phyloP scores from a whole-genome alignment of 768 basidiomycete genomes.

The Termitomyces heimii region DNA sequence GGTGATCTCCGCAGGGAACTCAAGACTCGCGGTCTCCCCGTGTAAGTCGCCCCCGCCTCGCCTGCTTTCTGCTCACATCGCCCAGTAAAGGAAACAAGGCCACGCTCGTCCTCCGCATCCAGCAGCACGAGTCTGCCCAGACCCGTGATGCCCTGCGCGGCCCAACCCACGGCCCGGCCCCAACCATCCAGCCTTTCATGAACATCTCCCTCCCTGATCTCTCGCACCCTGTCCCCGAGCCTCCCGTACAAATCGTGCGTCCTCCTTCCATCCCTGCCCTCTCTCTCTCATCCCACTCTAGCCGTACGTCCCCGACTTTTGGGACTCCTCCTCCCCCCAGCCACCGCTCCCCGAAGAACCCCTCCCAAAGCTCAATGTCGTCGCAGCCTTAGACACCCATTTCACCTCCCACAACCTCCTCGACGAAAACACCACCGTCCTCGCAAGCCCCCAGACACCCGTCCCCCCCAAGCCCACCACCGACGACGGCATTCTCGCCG shows the following conservation, averaged over 20 bases:
- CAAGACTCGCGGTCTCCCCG: conserved; percentile 47
- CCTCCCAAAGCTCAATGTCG: conserved; percentile 38
- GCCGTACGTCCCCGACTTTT: conserved; percentile 44
- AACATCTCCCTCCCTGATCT: conserved; percentile 55
- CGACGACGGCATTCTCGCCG: conserved; percentile 34
- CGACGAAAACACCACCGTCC: conserved; percentile 15
- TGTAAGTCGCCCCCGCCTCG: conserved; percentile 28
- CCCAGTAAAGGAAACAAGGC: conserved; percentile 51
- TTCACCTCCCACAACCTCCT: conserved; percentile 30
- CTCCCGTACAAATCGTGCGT: conserved; percentile 57
- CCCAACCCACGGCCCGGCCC: conserved; percentile 27
- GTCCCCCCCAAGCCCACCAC: conserved; percentile 5
- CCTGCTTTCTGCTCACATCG: background rate
- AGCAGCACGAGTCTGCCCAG: conserved; percentile 38
- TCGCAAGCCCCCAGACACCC: conserved; percentile 13
- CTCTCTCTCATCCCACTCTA: conserved; percentile 16
- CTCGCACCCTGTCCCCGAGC: conserved; percentile 32
- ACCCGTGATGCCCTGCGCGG: conserved; percentile 13
- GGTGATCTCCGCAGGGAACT: conserved; percentile 48
- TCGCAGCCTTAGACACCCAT: conserved; percentile 33
- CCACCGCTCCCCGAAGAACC: conserved; percentile 17
- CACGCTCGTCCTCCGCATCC: conserved; percentile 46
- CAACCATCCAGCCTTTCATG: conserved; percentile 41
- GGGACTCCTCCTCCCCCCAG: conserved; percentile 29
- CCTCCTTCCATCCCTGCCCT: background rate